phyloP scores from a whole-genome alignment of 2,329 filamentous ascomycete species.

The Paracoccidioides brasiliensis region DNA sequence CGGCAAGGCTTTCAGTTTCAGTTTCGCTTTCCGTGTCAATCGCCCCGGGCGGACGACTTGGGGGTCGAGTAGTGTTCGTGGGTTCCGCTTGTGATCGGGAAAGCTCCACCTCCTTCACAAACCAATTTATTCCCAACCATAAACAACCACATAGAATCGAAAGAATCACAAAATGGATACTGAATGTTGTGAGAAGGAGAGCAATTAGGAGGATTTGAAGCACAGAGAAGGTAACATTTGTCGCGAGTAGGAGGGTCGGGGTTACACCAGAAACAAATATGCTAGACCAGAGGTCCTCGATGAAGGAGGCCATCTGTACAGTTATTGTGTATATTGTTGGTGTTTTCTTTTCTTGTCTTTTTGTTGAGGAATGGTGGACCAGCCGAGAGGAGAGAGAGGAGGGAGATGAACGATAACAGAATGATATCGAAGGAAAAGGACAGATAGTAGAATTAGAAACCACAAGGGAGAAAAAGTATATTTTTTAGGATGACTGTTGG shows the following conservation, averaged over 20 bases:
- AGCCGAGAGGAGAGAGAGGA: background rate
- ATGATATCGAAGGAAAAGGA: background rate
- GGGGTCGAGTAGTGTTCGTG: background rate
- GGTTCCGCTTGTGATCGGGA: conserved; percentile 4
- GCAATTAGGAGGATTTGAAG: conserved; percentile 66
- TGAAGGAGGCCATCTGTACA: conserved; percentile 36
- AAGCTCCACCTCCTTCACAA: conserved; percentile 29
- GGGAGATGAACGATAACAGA: background rate
- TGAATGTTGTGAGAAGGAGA: conserved; percentile 70
- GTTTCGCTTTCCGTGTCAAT: conserved; percentile 32
- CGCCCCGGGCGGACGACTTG: conserved; percentile 18
- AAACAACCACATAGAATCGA: conserved; percentile 66
- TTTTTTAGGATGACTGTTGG: background rate
- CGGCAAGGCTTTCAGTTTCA: conserved; percentile 26
- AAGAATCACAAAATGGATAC: conserved; percentile 76
- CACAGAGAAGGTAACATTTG: conserved; percentile 75
- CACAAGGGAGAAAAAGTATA: background rate
- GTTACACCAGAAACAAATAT: conserved; percentile 90
- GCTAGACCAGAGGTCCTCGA: conserved; percentile 74
- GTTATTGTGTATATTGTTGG: background rate
- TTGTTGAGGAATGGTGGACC: too few species aligned
- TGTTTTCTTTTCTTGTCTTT: background rate
- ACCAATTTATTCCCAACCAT: conserved; percentile 97
- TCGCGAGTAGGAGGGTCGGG: conserved; percentile 73
- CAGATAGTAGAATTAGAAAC: background rate